These are phyloP conservation scores for Hortiboletus flavorubellus DNA, from an alignment of 768 basidiomycete species.

Conservation along the genomic window DNA sequence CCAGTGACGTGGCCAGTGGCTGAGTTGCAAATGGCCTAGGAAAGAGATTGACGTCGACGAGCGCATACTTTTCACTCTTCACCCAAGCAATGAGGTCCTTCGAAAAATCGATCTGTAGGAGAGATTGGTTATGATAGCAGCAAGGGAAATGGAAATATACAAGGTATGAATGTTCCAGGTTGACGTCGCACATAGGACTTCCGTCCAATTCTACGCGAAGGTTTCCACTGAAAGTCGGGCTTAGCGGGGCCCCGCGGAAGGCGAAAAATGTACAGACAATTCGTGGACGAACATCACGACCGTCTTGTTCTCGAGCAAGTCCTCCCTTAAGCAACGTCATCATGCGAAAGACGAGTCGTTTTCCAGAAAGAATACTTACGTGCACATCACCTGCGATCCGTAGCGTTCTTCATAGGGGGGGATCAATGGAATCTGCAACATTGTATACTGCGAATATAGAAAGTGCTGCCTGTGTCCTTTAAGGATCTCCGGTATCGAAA, in stretches of 20 bases:
- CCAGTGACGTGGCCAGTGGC: constrained; percentile 29
- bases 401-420: constrained; percentile 69
- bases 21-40: constrained; percentile 48
- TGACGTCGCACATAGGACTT: constrained; percentile 65
- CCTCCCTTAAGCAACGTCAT: constrained; percentile 45
- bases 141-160: constrained; percentile 38
- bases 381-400: constrained; percentile 82
- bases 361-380: constrained; percentile 51
- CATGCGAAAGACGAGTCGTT: background rate
- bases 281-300: constrained; percentile 91
- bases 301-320: constrained; percentile 74
- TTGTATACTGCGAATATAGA: constrained; percentile 67
- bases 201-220: constrained; percentile 80
- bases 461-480: constrained; percentile 88
- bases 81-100: constrained; percentile 80
- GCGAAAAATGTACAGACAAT: constrained; percentile 58
- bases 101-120: constrained; percentile 79
- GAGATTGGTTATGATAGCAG: background rate
- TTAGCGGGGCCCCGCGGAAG: background rate
- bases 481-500: constrained; percentile 78
- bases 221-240: constrained; percentile 62
- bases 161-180: constrained; percentile 80
- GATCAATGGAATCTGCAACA: constrained; percentile 81
- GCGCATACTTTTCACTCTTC: constrained; percentile 56
- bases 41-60: constrained; percentile 86